Evolutionary conservation across 192 early-diverging fungal genomes (phyloP).

Genomic region (Linnemannia exigua): DNA sequence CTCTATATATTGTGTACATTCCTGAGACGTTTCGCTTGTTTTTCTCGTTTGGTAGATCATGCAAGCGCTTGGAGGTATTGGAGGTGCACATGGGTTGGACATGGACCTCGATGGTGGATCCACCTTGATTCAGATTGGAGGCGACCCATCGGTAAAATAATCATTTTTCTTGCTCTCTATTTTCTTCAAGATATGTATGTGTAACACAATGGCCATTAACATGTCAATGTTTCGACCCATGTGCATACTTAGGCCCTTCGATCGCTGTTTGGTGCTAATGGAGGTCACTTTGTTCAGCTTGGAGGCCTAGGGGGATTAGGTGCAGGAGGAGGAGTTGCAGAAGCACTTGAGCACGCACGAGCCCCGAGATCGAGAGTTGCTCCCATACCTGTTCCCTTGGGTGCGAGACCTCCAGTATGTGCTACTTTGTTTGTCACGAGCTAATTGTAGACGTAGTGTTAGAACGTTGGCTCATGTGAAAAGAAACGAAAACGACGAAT

Average conservation of each 20-base stretch:
- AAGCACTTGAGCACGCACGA: slow-evolving; percentile 15
- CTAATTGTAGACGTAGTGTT: neutral
- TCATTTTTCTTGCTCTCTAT: neutral
- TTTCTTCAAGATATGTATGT: neutral
- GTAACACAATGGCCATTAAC: slow-evolving; percentile 1
- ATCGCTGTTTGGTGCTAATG: slow-evolving; percentile 27
- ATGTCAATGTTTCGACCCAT: neutral
- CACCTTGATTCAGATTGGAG: slow-evolving; percentile 27
- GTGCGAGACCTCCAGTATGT: slow-evolving; percentile 38
- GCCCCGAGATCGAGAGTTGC: slow-evolving; percentile 21
- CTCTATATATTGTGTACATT: neutral
- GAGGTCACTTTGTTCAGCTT: neutral
- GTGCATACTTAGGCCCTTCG: slow-evolving; percentile 14
- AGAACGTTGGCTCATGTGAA: slow-evolving; percentile 30
- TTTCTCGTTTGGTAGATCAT: slow-evolving; percentile 26
- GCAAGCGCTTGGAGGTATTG: slow-evolving; percentile 47
- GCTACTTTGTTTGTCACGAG: slow-evolving; percentile 1
- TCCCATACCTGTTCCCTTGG: slow-evolving; percentile 22
- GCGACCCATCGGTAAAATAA: slow-evolving; percentile 29
- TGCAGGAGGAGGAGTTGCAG: slow-evolving; percentile 11
- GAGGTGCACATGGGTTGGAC: slow-evolving; percentile 18
- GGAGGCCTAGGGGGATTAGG: slow-evolving; percentile 12
- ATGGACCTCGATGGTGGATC: slow-evolving; percentile 27
- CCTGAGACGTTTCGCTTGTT: neutral
- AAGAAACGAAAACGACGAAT: neutral